Base-by-base conservation (phyloP, 148 eudicot genomes). In the Cornus florida region DNA sequence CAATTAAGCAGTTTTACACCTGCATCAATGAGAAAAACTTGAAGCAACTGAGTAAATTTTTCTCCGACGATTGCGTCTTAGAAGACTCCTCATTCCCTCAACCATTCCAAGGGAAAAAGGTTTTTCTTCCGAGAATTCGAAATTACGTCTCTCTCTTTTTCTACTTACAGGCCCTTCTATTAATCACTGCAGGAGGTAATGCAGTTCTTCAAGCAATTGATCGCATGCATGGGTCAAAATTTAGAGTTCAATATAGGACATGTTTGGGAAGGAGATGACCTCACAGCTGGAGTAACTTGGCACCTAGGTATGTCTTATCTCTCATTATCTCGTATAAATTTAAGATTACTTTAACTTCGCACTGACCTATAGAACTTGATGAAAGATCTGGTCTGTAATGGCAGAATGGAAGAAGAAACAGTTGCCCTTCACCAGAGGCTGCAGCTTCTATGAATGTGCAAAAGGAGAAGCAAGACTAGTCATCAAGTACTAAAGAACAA, bases 341-440 rank as follows among this genome's bases (percentile, higher is more conserved):
- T 62, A 62, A 62, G 23, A 62, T 17, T 62, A 3, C 17, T 62
- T 62, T 19, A 20, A 1, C 23, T 62, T n/a, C 8, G 4, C 17
- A 16, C 59, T 53, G 57, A 64, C 23, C 35, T 38, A 6, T 67
- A 38, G 62, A 28, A 53, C 38, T 56, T 67, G 28, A 76, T 2
- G 19, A 31, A 6, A 67, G 20, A 48, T 46, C 3, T 76, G 24
- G 43, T 71, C 17, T 81, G 17, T 46, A 14, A 80, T 86, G 80
- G 84, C 91, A 95, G 99, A 90, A 71, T 95, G 99, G 99, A 89
- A 89, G 75, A 85, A 89, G 66, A 88, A 87, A 74, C 83, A 70
- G 81, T 83, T 95, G 68, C 99, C 99, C 53, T 91, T 87, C 84
- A 89, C 97, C 35, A 88, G 90, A 90, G 99, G 99, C 72, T 87